Evolutionary conservation across 2,329 filamentous ascomycete genomes (phyloP).

Genomic region (Dryadomyces quercivorus): DNA sequence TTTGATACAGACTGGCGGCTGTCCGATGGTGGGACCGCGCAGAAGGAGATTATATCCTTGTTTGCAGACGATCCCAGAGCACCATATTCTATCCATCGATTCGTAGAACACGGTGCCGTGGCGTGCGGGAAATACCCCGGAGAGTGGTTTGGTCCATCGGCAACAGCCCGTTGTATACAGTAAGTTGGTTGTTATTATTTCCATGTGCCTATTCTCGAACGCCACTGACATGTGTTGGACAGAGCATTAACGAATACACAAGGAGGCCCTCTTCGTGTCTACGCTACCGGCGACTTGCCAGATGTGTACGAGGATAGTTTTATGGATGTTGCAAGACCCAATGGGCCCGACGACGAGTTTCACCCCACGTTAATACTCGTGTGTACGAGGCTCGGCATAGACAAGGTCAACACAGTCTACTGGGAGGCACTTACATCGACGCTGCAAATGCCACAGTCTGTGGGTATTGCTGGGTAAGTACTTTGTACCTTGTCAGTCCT

Average conservation of each 20-base stretch:
- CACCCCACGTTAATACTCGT: conserved; percentile 80
- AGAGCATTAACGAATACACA: conserved; percentile 65
- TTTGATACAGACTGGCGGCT: conserved; percentile 57
- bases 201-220: neutral
- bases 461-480: conserved; percentile 83
- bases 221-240: neutral
- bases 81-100: conserved; percentile 89
- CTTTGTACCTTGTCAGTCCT: neutral
- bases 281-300: conserved; percentile 77
- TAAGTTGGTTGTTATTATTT: conserved; percentile 30
- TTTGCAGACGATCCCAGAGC: conserved; percentile 82
- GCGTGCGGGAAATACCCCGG: conserved; percentile 91
- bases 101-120: conserved; percentile 75
- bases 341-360: conserved; percentile 50
- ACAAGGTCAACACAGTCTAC: conserved; percentile 88
- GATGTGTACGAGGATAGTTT: conserved; percentile 92
- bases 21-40: conserved; percentile 41
- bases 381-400: conserved; percentile 80
- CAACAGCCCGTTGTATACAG: conserved; percentile 89
- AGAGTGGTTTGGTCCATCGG: conserved; percentile 98
- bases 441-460: conserved; percentile 80
- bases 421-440: conserved; percentile 84
- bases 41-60: conserved; percentile 60
- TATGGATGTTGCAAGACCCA: conserved; percentile 59
- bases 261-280: conserved; percentile 59